Base-by-base conservation (phyloP, 176 grass and related monocot species). In the Oryza glumipatula region DNA sequence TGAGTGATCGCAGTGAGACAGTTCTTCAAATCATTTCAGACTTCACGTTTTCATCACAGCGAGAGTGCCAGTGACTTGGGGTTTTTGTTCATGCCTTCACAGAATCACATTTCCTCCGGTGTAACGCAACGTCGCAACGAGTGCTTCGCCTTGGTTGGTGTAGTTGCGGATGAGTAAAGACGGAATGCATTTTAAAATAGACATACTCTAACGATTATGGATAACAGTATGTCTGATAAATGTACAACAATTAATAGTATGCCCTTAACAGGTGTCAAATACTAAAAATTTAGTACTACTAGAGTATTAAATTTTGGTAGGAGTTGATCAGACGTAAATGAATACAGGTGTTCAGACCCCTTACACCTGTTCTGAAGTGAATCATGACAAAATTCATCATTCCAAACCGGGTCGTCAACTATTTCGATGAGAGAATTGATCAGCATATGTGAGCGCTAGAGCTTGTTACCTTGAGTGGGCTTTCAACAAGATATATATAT, bases 11-110 rank as follows among this genome's bases (percentile, higher is more conserved):
- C 1, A 22, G 10, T 44, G 58, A 74, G 47, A 11, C 10, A 58
- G 21, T 49, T 48, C 46, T 32, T 16, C 58, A 9, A 65, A 46
- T 73, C 68, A 82, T 82, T 73, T 83, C 54, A 63, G 17, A 22
- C 9, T 56, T 16, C 22, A 49, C 5, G 9, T n/a, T 63, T 61
- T 61, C 4, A 48, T 48, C 46, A 48, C 19, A n/a, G 19, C 1
- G n/a, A 3, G 7, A 3, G 7, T 46, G 63, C 17, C 16, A 61
- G 43, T 22, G 23, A 48, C 15, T 22, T 73, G 21, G 49, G 71
- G 4, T 38, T 13, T 48, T 74, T 49, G 23, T 6, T 74, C 45
- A 17, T 49, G 23, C 45, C 3, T 51, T 24, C 22, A 49, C 13
- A 49, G 8, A 46, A 30, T 46, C 23, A 28, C 23, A 28, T 4